Conservation (phyloP, 2,329 filamentous ascomycete genomes). For the Zelopaecilomyces penicillatus region DNA sequence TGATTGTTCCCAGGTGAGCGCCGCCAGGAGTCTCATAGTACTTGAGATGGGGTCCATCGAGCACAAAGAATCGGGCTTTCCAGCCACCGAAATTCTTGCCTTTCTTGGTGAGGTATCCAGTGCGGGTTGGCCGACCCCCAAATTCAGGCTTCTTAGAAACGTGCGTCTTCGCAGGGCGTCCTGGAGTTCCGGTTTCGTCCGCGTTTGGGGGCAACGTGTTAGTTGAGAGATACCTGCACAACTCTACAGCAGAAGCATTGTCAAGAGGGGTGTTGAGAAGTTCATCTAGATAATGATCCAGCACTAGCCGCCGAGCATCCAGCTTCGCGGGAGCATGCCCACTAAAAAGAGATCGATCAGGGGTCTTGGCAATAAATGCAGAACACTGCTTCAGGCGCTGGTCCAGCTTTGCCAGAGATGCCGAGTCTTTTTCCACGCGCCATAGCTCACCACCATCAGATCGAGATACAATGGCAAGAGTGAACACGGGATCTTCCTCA, state of each 20-base stretch:
- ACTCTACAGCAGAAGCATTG: constrained; percentile 63
- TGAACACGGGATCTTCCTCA: constrained; percentile 92
- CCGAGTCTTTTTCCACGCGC: constrained; percentile 87
- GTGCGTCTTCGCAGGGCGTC: constrained; percentile 2
- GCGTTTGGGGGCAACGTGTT: constrained; percentile 54
- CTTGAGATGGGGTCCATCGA: constrained; percentile 58
- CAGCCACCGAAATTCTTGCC: constrained; percentile 99
- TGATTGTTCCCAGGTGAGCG: constrained; percentile 86
- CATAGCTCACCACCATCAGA: constrained; percentile 73
- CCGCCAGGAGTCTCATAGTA: constrained; percentile 92
- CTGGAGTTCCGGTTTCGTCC: constrained; percentile 39
- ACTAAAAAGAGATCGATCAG: constrained; percentile 78
- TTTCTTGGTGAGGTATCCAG: constrained; percentile 89
- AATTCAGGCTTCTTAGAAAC: constrained; percentile 41
- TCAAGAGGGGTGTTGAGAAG: constrained; percentile 78
- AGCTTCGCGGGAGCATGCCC: constrained; percentile 91
- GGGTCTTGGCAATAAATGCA: constrained; percentile 66
- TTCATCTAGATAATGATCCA: constrained; percentile 80
- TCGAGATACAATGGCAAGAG: constrained; percentile 74
- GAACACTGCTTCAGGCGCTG: constrained; percentile 66
- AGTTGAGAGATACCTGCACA: constrained; percentile 80
- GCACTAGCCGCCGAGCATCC: constrained; percentile 70
- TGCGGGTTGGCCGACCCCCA: constrained; percentile 58
- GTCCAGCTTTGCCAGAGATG: constrained; percentile 74
- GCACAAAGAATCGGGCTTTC: constrained; percentile 69